A percentile compares a stretch with the other conserved stretches of the same genome.
phyloP scores from a whole-genome alignment of 495 filamentous ascomycete genomes.

The Xylaria grammica region DNA sequence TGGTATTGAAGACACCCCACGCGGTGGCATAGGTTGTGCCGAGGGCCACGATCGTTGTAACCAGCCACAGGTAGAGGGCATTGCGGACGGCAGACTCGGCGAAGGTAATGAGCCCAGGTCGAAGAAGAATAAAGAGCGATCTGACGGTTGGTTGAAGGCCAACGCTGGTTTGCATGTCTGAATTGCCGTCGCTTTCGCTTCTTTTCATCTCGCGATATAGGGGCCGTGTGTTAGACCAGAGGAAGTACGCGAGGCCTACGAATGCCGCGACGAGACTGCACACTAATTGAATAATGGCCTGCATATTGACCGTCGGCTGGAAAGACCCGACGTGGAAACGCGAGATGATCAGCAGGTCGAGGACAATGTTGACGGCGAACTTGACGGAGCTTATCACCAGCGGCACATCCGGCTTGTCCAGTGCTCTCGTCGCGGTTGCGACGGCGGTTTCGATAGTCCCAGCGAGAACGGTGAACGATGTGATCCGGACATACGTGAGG shows the following conservation, averaged over 20 bases:
- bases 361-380: constrained; percentile 69
- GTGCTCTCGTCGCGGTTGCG: constrained; percentile 63
- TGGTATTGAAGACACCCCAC: constrained; percentile 77
- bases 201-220: constrained; percentile 23
- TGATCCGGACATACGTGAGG: constrained; percentile 70
- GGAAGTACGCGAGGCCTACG: constrained; percentile 65
- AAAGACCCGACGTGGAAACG: constrained; percentile 64
- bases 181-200: constrained; percentile 17
- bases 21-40: constrained; percentile 71
- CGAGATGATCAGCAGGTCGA: constrained; percentile 74
- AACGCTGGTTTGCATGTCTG: neutral
- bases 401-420: constrained; percentile 76
- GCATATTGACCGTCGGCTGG: constrained; percentile 63
- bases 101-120: constrained; percentile 64
- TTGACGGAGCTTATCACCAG: constrained; percentile 69
- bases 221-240: constrained; percentile 40
- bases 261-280: constrained; percentile 65
- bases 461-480: constrained; percentile 63
- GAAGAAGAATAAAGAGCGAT: constrained; percentile 56
- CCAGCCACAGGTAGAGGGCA: constrained; percentile 73
- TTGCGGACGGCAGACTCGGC: constrained; percentile 71
- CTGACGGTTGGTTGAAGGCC: constrained; percentile 41
- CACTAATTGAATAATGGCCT: constrained; percentile 66
- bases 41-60: constrained; percentile 66
- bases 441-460: constrained; percentile 70